A percentile compares a stretch with the other conserved stretches of the same genome.
These are phyloP conservation scores for Trametes cinnabarina DNA, from an alignment of 768 basidiomycete genomes.

Conservation along the genomic window DNA sequence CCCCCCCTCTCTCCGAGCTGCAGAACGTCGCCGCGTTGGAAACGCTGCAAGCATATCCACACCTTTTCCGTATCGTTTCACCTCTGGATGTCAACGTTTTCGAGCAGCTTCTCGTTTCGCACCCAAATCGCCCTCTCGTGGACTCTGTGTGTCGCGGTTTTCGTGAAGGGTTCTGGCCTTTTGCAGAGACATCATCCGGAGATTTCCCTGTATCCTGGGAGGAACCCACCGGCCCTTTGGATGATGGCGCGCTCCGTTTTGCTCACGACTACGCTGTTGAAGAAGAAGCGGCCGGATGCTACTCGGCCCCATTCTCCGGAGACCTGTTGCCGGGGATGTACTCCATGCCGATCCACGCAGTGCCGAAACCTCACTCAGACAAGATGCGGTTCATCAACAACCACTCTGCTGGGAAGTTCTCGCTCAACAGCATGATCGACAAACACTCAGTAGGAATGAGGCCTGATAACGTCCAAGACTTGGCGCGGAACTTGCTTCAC, in stretches of 20 bases:
- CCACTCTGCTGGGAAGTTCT: conserved; percentile 35
- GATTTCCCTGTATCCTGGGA: conserved; percentile 27
- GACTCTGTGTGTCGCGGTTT: conserved; percentile 32
- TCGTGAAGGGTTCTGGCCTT: conserved; percentile 46
- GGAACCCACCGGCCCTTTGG: not conserved
- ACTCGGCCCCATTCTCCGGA: conserved; percentile 30
- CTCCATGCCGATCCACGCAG: conserved; percentile 36
- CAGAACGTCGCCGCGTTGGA: conserved; percentile 25
- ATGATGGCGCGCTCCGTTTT: not conserved
- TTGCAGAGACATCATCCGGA: conserved; percentile 25
- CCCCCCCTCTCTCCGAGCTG: conserved; percentile 6
- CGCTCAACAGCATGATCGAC: conserved; percentile 33
- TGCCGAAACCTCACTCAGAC: conserved; percentile 35
- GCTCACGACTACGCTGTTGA: conserved; percentile 19
- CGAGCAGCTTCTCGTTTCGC: conserved; percentile 26
- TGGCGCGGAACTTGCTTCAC: conserved; percentile 3
- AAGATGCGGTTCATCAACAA: conserved; percentile 40
- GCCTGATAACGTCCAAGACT: conserved; percentile 7
- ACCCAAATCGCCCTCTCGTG: conserved; percentile 41
- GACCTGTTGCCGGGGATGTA: conserved; percentile 44
- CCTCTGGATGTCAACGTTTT: conserved; percentile 37
- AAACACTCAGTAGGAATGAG: not conserved
- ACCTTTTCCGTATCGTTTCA: conserved; percentile 37
- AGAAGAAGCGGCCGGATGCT: conserved; percentile 14
- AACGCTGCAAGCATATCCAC: too few species aligned